phyloP scores from a whole-genome alignment of 169 alveolate genomes.

The Pseudocohnilembus persalinus region DNA sequence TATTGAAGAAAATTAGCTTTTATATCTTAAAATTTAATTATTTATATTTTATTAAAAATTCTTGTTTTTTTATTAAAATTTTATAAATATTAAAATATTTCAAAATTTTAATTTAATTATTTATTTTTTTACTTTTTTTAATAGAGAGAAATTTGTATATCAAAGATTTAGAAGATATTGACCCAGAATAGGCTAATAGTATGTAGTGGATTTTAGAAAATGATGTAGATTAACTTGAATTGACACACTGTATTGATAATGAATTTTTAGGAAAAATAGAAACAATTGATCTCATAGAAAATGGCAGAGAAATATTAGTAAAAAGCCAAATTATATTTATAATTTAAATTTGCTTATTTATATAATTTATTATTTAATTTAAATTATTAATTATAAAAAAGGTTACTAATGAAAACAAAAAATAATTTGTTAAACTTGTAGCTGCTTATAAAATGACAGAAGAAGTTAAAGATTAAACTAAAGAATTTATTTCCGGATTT shows the following conservation, averaged over 20 bases:
- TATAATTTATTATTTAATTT: no score
- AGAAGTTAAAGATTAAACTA: constrained; percentile 92
- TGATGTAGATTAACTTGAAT: constrained; percentile 89
- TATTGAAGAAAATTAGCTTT: no score
- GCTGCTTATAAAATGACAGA: constrained; percentile 94
- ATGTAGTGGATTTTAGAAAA: constrained; percentile 92
- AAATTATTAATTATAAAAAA: no score
- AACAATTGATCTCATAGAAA: constrained; percentile 93
- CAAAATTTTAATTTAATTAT: not conserved
- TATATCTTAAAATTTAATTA: no score
- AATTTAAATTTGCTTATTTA: no score
- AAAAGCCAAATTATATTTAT: no score
- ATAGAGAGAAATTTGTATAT: constrained; percentile 10
- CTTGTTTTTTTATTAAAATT: no score
- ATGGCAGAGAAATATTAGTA: constrained; percentile 92
- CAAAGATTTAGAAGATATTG: constrained; percentile 97
- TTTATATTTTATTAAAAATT: no score
- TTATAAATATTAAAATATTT: no score
- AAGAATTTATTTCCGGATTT: constrained; percentile 97
- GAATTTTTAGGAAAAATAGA: constrained; percentile 94
- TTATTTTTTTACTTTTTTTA: not conserved
- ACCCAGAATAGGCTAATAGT: constrained; percentile 95
- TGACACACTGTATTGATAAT: constrained; percentile 88
- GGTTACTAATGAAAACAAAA: constrained; percentile 92
- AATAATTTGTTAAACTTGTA: constrained; percentile 92